Percentiles rank a stretch among this genome's conserved stretches.
Evolutionary conservation across 2,329 filamentous ascomycete species (phyloP).

Genomic region (Trichophaea hybrida): DNA sequence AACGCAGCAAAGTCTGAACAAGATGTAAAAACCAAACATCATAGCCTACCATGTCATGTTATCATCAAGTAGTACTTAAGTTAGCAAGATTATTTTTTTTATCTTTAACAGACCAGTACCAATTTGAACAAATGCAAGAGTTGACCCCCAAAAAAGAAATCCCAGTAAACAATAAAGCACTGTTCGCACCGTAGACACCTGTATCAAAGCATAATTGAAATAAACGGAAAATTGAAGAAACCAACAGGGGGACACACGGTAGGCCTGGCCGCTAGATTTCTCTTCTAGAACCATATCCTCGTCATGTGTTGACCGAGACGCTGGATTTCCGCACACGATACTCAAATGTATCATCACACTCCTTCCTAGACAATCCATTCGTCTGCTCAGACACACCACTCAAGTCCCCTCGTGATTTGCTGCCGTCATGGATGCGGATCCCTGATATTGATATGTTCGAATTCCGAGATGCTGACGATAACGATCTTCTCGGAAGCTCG

Average conservation of each 20-base stretch:
- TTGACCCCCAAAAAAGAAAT: constrained; percentile 1
- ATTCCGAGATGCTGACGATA: constrained; percentile 12
- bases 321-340: constrained; percentile 12
- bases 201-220: background rate
- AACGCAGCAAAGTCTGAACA: background rate
- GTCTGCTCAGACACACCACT: background rate
- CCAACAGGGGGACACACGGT: background rate
- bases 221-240: background rate
- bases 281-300: background rate
- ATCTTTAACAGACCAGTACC: background rate
- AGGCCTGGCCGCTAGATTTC: background rate
- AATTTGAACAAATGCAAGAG: background rate
- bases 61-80: background rate
- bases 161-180: constrained; percentile 1
- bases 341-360: constrained; percentile 15
- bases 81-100: constrained; percentile 1
- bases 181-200: constrained; percentile 1
- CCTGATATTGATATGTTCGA: background rate
- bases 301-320: constrained; percentile 14
- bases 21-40: background rate
- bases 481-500: constrained; percentile 12
- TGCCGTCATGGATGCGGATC: background rate
- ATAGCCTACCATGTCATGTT: constrained; percentile 1
- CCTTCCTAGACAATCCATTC: constrained; percentile 1
- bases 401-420: background rate